These are phyloP conservation scores for Eucalyptus grandis DNA, from an alignment of 345 rosid species.

Conservation along the genomic window DNA sequence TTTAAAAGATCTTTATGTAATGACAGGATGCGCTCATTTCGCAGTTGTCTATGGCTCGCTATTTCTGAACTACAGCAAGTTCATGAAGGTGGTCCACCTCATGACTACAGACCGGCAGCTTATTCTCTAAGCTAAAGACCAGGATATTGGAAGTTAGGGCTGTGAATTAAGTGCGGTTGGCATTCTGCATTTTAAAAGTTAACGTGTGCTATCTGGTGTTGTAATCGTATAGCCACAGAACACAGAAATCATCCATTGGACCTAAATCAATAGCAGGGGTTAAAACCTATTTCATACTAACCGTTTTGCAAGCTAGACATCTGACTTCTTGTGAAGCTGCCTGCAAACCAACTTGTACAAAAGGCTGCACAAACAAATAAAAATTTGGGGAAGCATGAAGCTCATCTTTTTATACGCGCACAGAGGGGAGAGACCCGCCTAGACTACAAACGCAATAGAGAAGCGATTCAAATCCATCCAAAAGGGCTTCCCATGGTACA, in stretches of 20 bases:
- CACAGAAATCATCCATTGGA: background rate
- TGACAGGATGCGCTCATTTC: background rate
- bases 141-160: background rate
- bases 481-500: background rate
- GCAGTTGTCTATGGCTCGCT: background rate
- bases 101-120: background rate
- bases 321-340: slow-evolving; percentile 49
- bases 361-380: slow-evolving; percentile 29
- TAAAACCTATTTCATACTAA: slow-evolving; percentile 5
- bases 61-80: background rate
- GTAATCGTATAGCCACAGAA: background rate
- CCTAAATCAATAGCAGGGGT: background rate
- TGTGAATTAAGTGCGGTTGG: background rate
- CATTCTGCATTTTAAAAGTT: background rate
- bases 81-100: background rate
- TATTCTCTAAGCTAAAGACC: background rate
- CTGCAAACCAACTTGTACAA: slow-evolving; percentile 59
- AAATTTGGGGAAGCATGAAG: background rate
- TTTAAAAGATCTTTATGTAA: background rate
- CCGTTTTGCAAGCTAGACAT: slow-evolving; percentile 78
- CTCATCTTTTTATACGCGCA: background rate
- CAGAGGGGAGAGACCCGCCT: background rate
- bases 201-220: background rate
- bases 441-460: too few relatives aligned
- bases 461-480: background rate